Evolutionary conservation across 208 protist species (phyloP).

Genomic region (Strigomonas culicis): DNA sequence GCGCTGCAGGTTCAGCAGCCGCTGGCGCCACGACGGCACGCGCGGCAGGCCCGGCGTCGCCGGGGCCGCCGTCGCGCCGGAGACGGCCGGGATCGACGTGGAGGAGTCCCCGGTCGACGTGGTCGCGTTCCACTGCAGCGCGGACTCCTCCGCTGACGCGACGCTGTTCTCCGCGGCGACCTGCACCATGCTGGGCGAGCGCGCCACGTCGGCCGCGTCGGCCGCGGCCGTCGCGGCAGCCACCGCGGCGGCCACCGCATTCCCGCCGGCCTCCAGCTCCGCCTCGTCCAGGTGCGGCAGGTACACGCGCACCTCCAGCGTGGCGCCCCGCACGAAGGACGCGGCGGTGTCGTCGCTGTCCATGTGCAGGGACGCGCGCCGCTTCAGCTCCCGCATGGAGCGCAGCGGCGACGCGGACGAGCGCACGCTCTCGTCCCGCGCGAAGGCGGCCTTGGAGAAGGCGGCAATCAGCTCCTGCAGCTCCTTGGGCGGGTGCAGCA

Average conservation of each 20-base stretch:
- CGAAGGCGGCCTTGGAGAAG: not conserved
- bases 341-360: not conserved
- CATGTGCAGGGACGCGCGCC: not conserved
- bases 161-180: not conserved
- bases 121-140: not conserved
- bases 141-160: not conserved
- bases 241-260: not conserved
- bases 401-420: not conserved
- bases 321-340: not conserved
- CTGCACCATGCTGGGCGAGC: not conserved
- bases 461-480: not conserved
- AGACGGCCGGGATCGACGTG: not conserved
- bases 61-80: not conserved
- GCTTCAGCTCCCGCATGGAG: not conserved
- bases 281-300: not conserved
- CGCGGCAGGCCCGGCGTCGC: not conserved
- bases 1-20: slow-evolving; percentile 8
- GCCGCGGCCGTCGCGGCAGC: no score
- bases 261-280: not conserved
- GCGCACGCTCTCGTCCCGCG: not conserved
- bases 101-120: not conserved
- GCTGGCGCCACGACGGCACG: slow-evolving; percentile 3
- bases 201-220: not conserved
- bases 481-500: slow-evolving; percentile 20
- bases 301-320: slow-evolving; percentile 10